A percentile compares a stretch with the other conserved stretches of the same genome.
phyloP scores from a whole-genome alignment of 176 grass and related monocot genomes.

The Coix lacrymajobi region DNA sequence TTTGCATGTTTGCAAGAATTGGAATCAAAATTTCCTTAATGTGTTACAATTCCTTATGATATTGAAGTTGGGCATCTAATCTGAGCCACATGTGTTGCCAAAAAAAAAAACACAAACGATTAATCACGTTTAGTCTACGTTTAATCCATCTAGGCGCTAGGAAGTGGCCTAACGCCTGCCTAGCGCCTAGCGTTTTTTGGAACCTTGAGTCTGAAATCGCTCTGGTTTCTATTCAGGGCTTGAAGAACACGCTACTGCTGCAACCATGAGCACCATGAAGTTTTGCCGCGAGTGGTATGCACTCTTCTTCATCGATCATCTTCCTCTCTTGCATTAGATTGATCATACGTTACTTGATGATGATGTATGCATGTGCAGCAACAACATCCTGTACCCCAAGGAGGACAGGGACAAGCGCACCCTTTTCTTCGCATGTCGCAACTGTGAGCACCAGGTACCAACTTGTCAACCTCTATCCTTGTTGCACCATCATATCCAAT shows the following conservation, averaged over 20 bases:
- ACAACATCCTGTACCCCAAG: slow-evolving; percentile 78
- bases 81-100: too few species aligned
- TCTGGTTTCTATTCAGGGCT: background rate
- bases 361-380: slow-evolving; percentile 30
- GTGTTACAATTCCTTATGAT: too few species aligned
- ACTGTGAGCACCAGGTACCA: slow-evolving; percentile 69
- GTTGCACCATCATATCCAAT: background rate
- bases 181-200: too few species aligned
- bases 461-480: background rate
- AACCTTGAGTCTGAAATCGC: background rate
- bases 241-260: background rate
- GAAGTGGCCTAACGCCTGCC: too few species aligned
- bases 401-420: slow-evolving; percentile 45
- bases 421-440: slow-evolving; percentile 63
- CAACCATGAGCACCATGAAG: slow-evolving; percentile 51
- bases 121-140: too few species aligned
- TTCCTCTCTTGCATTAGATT: background rate
- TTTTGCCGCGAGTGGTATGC: slow-evolving; percentile 34
- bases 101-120: too few species aligned
- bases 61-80: too few species aligned
- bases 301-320: background rate
- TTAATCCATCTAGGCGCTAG: too few species aligned
- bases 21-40: too few species aligned
- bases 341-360: background rate
- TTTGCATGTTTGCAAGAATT: too few species aligned